phyloP scores from a whole-genome alignment of 495 filamentous ascomycete genomes.

The Pseudomonodictys pantanalensis region DNA sequence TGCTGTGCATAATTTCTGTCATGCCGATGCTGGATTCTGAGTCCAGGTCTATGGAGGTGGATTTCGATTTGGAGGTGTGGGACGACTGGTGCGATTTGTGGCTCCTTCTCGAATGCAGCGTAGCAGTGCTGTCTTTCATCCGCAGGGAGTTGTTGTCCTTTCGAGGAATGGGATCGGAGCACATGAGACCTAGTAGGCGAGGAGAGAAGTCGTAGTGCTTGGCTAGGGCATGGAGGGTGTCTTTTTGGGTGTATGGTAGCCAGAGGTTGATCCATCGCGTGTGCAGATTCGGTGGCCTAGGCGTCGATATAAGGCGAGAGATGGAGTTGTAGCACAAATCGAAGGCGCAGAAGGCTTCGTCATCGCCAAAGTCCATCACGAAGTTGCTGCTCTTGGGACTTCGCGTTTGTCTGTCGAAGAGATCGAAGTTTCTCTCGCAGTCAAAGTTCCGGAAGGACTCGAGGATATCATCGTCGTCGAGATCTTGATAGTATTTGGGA shows the following conservation, averaged over 20 bases:
- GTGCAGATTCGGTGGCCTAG: constrained; percentile 34
- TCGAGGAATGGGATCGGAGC: constrained; percentile 49
- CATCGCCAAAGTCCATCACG: constrained; percentile 67
- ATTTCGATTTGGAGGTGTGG: constrained; percentile 8
- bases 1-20: constrained; percentile 28
- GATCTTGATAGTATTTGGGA: constrained; percentile 25
- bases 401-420: constrained; percentile 24
- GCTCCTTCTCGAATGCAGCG: constrained; percentile 22
- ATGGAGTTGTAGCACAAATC: constrained; percentile 53
- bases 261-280: constrained; percentile 78
- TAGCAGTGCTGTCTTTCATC: constrained; percentile 20
- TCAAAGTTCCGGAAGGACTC: constrained; percentile 27
- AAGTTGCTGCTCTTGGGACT: constrained; percentile 46
- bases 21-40: constrained; percentile 35
- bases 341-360: constrained; percentile 60
- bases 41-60: constrained; percentile 19
- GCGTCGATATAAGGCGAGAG: constrained; percentile 33
- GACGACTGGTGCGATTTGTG: constrained; percentile 23
- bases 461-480: constrained; percentile 20
- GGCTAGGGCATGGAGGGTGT: constrained; percentile 53
- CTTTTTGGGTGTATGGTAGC: constrained; percentile 60
- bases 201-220: constrained; percentile 65
- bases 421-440: constrained; percentile 22
- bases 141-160: constrained; percentile 22
- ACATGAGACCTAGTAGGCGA: constrained; percentile 64